A percentile compares a stretch with the other conserved stretches of the same genome.
These are phyloP conservation scores for Neotropicomus parvogracilis DNA, from an alignment of 1,284 basidiomycete species.

Conservation along the genomic window DNA sequence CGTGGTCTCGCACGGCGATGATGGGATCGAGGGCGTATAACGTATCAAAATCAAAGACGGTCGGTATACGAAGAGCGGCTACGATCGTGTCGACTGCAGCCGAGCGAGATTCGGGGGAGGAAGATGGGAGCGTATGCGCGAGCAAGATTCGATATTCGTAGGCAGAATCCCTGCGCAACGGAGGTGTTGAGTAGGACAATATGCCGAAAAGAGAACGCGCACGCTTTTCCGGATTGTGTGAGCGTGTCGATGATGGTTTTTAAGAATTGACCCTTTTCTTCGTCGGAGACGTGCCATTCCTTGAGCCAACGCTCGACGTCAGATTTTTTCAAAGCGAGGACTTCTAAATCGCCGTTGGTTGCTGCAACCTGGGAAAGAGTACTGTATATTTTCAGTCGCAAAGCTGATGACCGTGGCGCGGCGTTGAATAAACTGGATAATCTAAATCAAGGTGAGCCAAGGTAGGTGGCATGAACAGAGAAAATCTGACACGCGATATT, in stretches of 20 bases:
- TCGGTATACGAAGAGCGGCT: slow-evolving; percentile 65
- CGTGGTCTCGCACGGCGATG: slow-evolving; percentile 63
- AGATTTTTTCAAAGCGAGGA: slow-evolving; percentile 59
- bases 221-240: slow-evolving; percentile 56
- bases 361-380: slow-evolving; percentile 65
- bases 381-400: slow-evolving; percentile 65
- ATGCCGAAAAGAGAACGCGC: slow-evolving; percentile 29
- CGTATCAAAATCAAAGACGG: slow-evolving; percentile 78
- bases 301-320: slow-evolving; percentile 72
- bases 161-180: slow-evolving; percentile 45
- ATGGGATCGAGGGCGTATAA: slow-evolving; percentile 75
- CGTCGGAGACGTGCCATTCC: slow-evolving; percentile 70
- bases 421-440: slow-evolving; percentile 88
- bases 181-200: not conserved
- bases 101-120: slow-evolving; percentile 45
- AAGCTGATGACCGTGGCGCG: slow-evolving; percentile 63
- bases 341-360: slow-evolving; percentile 65
- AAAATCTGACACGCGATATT: slow-evolving; percentile 64
- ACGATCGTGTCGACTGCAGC: slow-evolving; percentile 64
- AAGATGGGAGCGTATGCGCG: slow-evolving; percentile 54
- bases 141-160: slow-evolving; percentile 65
- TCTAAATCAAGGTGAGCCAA: slow-evolving; percentile 39
- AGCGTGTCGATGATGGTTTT: slow-evolving; percentile 64
- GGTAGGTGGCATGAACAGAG: not conserved
- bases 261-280: slow-evolving; percentile 70